A percentile compares a stretch with the other conserved stretches of the same genome.
Conservation (phyloP, 306 rosid genomes). For the Hippophae rhamnoides region DNA sequence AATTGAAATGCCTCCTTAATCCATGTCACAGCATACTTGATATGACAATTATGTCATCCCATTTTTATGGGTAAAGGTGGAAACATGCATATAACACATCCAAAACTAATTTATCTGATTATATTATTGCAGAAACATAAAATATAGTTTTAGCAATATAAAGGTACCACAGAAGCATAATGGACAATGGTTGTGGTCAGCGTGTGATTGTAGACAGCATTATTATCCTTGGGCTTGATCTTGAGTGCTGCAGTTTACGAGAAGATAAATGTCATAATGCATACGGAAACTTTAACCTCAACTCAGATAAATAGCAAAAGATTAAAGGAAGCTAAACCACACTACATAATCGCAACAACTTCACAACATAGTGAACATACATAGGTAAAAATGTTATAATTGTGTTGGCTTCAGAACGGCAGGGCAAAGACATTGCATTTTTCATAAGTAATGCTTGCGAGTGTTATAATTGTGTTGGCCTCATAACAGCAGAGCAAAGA, state of each 20-base stretch:
- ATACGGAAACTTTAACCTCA: neutral
- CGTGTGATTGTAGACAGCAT: constrained; percentile 51
- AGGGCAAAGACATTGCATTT: too few relatives aligned
- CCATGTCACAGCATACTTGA: constrained; percentile 10
- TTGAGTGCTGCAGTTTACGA: constrained; percentile 41
- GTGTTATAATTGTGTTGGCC: too few relatives aligned
- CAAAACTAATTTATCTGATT: neutral
- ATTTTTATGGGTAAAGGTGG: too few relatives aligned
- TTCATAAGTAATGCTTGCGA: too few relatives aligned
- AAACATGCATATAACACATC: neutral
- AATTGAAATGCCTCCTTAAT: constrained; percentile 13
- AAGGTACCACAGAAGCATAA: constrained; percentile 82
- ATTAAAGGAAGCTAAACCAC: too few relatives aligned
- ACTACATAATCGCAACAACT: too few relatives aligned
- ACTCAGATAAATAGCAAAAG: neutral
- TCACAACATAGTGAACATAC: too few relatives aligned
- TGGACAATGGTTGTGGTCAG: constrained; percentile 65
- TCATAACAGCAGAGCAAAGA: too few relatives aligned
- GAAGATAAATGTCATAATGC: constrained; percentile 1
- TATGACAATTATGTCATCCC: neutral
- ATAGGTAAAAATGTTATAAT: too few relatives aligned
- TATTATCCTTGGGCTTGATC: constrained; percentile 15
- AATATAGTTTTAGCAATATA: neutral
- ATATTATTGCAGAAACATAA: constrained; percentile 69
- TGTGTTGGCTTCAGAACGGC: too few relatives aligned